Evolutionary conservation across 768 basidiomycete species (phyloP).

Genomic region (Auricularia sp.): DNA sequence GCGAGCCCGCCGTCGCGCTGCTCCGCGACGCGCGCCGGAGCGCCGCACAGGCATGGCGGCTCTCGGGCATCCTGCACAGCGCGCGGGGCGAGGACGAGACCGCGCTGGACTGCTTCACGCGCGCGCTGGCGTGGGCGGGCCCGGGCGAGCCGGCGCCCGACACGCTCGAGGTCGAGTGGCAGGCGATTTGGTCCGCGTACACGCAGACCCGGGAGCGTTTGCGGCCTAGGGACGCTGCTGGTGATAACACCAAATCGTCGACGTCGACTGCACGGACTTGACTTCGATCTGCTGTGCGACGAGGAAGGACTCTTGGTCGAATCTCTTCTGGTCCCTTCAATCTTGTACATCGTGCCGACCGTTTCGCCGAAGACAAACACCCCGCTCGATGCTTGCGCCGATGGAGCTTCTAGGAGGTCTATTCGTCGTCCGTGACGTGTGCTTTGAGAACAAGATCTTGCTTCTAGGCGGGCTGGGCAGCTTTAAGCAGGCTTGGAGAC

Average conservation of each 20-base stretch:
- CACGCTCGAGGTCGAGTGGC: slow-evolving; percentile 52
- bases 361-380: too few species aligned
- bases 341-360: too few species aligned
- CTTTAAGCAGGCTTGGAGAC: too few species aligned
- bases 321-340: too few species aligned
- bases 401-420: too few species aligned
- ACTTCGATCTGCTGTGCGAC: too few species aligned
- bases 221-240: neutral
- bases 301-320: too few species aligned
- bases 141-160: slow-evolving; percentile 36
- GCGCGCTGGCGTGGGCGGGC: slow-evolving; percentile 62
- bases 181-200: slow-evolving; percentile 32
- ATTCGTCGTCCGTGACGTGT: too few species aligned
- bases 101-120: slow-evolving; percentile 56
- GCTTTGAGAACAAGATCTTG: too few species aligned
- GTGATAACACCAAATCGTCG: neutral
- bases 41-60: slow-evolving; percentile 66
- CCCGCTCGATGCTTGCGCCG: too few species aligned
- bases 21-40: slow-evolving; percentile 62
- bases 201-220: neutral
- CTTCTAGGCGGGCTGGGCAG: too few species aligned
- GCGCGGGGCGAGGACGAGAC: slow-evolving; percentile 16
- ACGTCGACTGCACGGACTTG: neutral
- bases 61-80: slow-evolving; percentile 61
- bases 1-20: slow-evolving; percentile 43